A percentile compares a stretch with the other conserved stretches of the same genome.
Evolutionary conservation across 345 rosid genomes (phyloP).

Genomic region (Gossypium arboreum): DNA sequence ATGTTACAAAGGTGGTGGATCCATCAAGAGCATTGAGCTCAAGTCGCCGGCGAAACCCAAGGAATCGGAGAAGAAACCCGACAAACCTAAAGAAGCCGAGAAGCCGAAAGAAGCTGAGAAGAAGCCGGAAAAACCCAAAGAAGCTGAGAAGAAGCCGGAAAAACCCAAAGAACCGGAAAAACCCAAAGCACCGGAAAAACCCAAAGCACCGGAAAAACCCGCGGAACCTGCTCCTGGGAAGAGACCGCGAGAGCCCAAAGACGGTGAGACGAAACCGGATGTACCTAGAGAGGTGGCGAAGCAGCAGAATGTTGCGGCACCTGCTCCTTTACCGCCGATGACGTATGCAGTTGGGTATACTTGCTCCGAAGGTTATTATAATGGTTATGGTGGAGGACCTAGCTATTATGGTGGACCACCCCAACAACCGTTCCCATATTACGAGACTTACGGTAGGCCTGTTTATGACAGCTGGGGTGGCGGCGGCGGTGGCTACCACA

Average conservation of each 20-base stretch:
- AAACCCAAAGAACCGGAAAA: not conserved
- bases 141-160: not conserved
- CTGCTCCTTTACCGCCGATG: not conserved
- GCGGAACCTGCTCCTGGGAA: no score
- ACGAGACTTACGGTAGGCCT: slow-evolving; percentile 17
- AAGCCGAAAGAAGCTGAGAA: slow-evolving; percentile 4
- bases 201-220: no score
- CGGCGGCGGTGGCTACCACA: slow-evolving; percentile 20
- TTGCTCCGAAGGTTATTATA: not conserved
- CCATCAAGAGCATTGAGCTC: slow-evolving; percentile 54
- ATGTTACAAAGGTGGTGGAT: slow-evolving; percentile 49
- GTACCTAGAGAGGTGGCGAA: not conserved
- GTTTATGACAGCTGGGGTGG: slow-evolving; percentile 60
- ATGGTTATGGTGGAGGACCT: slow-evolving; percentile 1
- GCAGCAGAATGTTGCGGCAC: not conserved
- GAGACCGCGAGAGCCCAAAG: no score
- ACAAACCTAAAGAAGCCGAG: slow-evolving; percentile 12
- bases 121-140: not conserved
- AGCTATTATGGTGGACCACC: not conserved
- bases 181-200: not conserved
- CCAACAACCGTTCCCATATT: not conserved
- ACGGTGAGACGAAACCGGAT: no score
- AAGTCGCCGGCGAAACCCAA: slow-evolving; percentile 24
- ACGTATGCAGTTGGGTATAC: not conserved
- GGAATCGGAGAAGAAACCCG: slow-evolving; percentile 14